Evolutionary conservation across 345 rosid species (phyloP).

Genomic region (sweet orange (Citrus sinensis)): DVS_A1.0 CM039168.1:2004501-2005000

Average conservation of each 20-base stretch:
- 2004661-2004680: background rate
- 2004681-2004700: background rate
- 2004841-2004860: background rate
- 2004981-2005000: slow-evolving; percentile 88
- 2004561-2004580: too few species aligned
- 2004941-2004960: background rate
- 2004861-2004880: background rate
- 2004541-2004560: too few species aligned
- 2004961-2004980: slow-evolving; percentile 24
- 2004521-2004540: too few species aligned
- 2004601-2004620: too few species aligned
- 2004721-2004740: background rate
- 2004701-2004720: background rate
- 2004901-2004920: background rate
- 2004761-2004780: background rate
- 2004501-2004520: too few species aligned
- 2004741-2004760: background rate
- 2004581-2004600: too few species aligned
- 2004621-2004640: too few species aligned
- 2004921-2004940: background rate
- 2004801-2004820: background rate
- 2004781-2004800: background rate
- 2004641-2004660: background rate
- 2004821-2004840: background rate
- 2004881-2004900: background rate